Evolutionary conservation across 768 basidiomycete species (phyloP).

Genomic region (Rhodotorula diobovata): DNA sequence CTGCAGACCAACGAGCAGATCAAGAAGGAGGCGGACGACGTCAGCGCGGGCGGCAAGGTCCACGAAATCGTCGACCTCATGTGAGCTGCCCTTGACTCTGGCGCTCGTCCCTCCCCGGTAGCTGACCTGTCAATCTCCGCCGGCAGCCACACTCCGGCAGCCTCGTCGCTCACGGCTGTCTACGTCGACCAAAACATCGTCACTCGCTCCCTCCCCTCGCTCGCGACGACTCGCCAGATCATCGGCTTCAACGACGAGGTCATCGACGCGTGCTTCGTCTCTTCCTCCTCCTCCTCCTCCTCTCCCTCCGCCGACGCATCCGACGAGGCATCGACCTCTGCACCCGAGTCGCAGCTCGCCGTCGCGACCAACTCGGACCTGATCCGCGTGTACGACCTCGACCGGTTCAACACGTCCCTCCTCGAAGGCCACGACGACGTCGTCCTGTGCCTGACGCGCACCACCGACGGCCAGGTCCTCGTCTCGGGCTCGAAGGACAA

Average conservation of each 20-base stretch:
- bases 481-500: conserved; percentile 89
- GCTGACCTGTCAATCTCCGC: background rate
- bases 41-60: conserved; percentile 49
- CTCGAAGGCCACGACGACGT: conserved; percentile 86
- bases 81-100: conserved; percentile 54
- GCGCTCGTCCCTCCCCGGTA: background rate
- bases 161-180: conserved; percentile 60
- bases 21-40: conserved; percentile 53
- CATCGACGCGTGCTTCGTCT: conserved; percentile 78
- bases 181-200: conserved; percentile 97
- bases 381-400: conserved; percentile 77
- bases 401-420: conserved; percentile 73
- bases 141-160: conserved; percentile 22
- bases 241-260: conserved; percentile 99
- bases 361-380: conserved; percentile 97
- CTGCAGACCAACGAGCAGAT: conserved; percentile 61
- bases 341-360: conserved; percentile 68
- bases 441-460: conserved; percentile 75
- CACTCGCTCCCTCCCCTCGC: conserved; percentile 70
- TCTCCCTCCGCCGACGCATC: conserved; percentile 33
- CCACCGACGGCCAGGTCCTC: conserved; percentile 64
- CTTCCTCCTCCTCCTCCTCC: conserved; percentile 47
- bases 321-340: conserved; percentile 1
- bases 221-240: conserved; percentile 63
- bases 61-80: conserved; percentile 78